Evolutionary conservation across 768 basidiomycete genomes (phyloP).

Genomic region (Glaciozyma antarctica): DNA sequence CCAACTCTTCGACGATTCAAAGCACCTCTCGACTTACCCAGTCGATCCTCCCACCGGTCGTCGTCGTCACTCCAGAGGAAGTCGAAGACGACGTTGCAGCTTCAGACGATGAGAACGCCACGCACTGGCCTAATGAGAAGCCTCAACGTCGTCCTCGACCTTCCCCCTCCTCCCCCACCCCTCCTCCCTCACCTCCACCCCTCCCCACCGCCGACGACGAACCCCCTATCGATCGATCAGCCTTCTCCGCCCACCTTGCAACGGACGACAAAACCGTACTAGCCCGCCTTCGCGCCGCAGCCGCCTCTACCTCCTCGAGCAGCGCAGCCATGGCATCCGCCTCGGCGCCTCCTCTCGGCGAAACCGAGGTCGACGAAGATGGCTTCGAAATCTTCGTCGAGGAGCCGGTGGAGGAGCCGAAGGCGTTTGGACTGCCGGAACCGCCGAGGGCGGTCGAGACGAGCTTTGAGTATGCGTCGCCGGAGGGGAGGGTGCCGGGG

Average conservation of each 20-base stretch:
- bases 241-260: constrained; percentile 23
- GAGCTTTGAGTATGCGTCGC: background rate
- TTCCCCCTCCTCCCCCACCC: background rate
- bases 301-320: background rate
- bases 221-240: constrained; percentile 12
- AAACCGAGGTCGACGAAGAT: constrained; percentile 15
- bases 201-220: background rate
- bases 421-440: too few species aligned
- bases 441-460: background rate
- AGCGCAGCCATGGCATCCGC: constrained; percentile 6
- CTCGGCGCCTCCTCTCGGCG: constrained; percentile 4
- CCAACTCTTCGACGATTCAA: constrained; percentile 10
- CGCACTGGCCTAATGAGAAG: constrained; percentile 27
- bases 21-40: constrained; percentile 10
- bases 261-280: constrained; percentile 29
- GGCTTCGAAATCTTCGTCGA: constrained; percentile 17
- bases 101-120: background rate
- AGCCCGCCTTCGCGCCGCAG: constrained; percentile 6
- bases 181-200: background rate
- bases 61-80: background rate
- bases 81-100: background rate
- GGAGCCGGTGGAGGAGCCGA: background rate
- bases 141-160: background rate
- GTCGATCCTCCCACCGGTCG: background rate
- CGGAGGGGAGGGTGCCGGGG: background rate